Base-by-base conservation (phyloP, 495 filamentous ascomycete species). In the Xylaria curta region DNA sequence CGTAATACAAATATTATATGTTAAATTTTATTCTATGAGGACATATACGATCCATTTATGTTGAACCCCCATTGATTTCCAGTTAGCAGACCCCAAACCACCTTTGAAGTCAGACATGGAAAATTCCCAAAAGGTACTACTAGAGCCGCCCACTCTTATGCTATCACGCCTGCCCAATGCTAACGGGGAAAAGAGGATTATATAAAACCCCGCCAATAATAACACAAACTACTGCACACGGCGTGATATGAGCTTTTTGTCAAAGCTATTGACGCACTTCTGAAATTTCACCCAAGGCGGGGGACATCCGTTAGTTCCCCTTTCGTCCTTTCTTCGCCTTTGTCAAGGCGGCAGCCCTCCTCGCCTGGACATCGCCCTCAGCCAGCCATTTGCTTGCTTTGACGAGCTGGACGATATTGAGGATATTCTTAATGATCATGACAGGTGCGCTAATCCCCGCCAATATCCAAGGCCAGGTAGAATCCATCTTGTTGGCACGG, bases 321-420 rank as follows among this genome's bases (percentile, higher is more conserved):
- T 78, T 75, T 26, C 12, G 38, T 6, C 47, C 71, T 76, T 81
- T 86, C 75, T 72, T 82, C 76, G 80, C 84, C 64, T 80, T 83
- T 19, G 85, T 83, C n/a, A 88, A 72, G 5, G 89, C 85, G 49
- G 80, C 77, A 61, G 78, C 83, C 78, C 79, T 85, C 74, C 92
- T 81, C 56, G 86, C 81, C 77, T 85, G 79, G 17, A 89, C 76
- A 76, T 99, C 96, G 24, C 94, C 93, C 83, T 98, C 94, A 0
- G 93, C 96, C 60, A 99, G 83, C 92, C 94, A 97, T 76, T 89
- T 89, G 81, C 93, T 92, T 12, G 97, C 97, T 83, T 97, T 97
- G 77, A 97, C 89, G 66, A 99, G 85, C 83, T 99, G 97, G 54
- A 98, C 86, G 46, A 98, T 87, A 78, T 98, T 98, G 84, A 98